Evolutionary conservation across 306 rosid genomes (phyloP).

Genomic region (Sicyos edulis): DNA sequence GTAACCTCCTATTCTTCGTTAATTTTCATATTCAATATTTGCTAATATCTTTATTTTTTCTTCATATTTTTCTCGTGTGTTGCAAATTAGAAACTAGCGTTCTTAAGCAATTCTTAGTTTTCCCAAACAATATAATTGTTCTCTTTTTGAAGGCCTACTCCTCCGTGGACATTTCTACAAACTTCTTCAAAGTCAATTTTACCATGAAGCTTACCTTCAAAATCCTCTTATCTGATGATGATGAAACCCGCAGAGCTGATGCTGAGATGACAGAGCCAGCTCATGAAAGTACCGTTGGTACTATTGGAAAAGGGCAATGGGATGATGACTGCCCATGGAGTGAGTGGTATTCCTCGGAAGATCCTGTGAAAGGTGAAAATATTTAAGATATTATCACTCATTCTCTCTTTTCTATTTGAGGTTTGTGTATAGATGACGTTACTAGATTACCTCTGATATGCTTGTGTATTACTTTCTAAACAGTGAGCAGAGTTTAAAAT

Average conservation of each 20-base stretch:
- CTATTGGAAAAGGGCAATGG: constrained; percentile 63
- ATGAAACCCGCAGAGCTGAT: constrained; percentile 45
- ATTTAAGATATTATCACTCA: constrained; percentile 7
- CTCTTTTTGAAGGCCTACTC: constrained; percentile 78
- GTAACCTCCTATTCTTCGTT: constrained; percentile 8
- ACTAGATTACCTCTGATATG: constrained; percentile 17
- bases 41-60: not conserved
- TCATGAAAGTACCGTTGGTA: constrained; percentile 37
- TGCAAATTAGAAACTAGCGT: not conserved
- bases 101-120: not conserved
- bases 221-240: constrained; percentile 66
- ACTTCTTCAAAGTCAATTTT: constrained; percentile 68
- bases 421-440: constrained; percentile 10
- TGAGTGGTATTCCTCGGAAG: constrained; percentile 96
- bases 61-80: constrained; percentile 22
- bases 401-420: not conserved
- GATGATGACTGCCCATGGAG: constrained; percentile 97
- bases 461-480: constrained; percentile 5
- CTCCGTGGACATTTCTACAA: constrained; percentile 67
- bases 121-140: constrained; percentile 26
- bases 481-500: not conserved
- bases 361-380: constrained; percentile 75
- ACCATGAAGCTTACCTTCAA: constrained; percentile 89
- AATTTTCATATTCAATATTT: not conserved
- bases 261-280: constrained; percentile 39